These are phyloP conservation scores for Coemansia sp. DNA, from an alignment of 192 early-diverging fungal species.

Conservation along the genomic window DNA sequence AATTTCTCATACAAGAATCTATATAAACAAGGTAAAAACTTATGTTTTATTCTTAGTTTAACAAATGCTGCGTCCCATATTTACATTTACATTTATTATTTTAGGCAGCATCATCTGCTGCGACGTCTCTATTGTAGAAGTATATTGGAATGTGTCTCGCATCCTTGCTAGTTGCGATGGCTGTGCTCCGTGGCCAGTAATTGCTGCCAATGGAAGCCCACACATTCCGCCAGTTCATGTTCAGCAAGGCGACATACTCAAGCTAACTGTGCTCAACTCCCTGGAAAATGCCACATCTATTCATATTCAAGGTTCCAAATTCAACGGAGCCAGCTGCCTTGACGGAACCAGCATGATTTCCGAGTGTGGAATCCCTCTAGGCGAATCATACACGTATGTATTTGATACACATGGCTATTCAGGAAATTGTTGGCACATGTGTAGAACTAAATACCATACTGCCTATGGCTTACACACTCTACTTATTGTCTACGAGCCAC, in stretches of 20 bases:
- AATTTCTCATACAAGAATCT: too few species aligned
- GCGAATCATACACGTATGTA: constrained; percentile 60
- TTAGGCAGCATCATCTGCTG: too few species aligned
- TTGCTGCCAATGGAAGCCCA: constrained; percentile 59
- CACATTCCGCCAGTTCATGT: constrained; percentile 41
- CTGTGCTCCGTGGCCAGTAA: constrained; percentile 52
- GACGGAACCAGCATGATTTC: constrained; percentile 67
- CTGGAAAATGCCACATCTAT: constrained; percentile 57
- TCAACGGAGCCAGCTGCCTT: constrained; percentile 59
- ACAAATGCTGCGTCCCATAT: too few species aligned
- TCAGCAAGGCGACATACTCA: constrained; percentile 21
- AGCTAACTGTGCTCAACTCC: constrained; percentile 33
- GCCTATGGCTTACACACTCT: constrained; percentile 71
- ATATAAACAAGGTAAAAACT: too few species aligned
- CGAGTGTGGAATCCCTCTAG: constrained; percentile 69
- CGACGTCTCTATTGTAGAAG: too few species aligned
- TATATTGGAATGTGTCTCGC: too few species aligned
- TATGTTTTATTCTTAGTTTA: too few species aligned
- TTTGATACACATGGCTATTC: constrained; percentile 38
- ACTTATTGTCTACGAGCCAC: constrained; percentile 58
- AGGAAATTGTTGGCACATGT: constrained; percentile 79
- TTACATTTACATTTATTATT: too few species aligned
- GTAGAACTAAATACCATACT: constrained; percentile 64
- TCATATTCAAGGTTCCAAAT: constrained; percentile 74
- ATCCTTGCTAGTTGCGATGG: constrained; percentile 49